phyloP scores from a whole-genome alignment of 225 moss, liverwort and hornwort genomes.

The Straminergon stramineum region DNA sequence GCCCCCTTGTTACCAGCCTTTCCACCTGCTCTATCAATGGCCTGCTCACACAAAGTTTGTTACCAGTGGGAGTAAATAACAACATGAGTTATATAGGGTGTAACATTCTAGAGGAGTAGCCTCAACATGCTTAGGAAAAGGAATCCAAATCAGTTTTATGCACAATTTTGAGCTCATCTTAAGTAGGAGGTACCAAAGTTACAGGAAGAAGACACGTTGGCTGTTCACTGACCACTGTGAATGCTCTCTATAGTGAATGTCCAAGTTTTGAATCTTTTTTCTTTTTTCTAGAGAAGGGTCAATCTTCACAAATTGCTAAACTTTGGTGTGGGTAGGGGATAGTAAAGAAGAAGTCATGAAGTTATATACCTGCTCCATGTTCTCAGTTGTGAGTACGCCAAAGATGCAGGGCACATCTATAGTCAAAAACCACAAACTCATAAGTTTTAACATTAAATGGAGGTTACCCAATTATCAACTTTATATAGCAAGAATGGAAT shows the following conservation, averaged over 20 bases:
- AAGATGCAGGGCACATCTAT: constrained; percentile 61
- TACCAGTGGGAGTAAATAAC: constrained; percentile 18
- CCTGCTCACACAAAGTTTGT: constrained; percentile 11
- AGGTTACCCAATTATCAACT: neutral
- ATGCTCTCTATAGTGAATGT: neutral
- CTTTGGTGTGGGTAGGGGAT: neutral
- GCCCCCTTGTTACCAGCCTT: constrained; percentile 93
- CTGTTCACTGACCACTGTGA: neutral
- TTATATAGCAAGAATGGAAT: neutral
- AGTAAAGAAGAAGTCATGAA: neutral
- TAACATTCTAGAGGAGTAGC: neutral
- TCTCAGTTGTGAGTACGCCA: constrained; percentile 72
- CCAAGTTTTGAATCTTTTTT: neutral
- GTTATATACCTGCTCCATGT: constrained; percentile 70
- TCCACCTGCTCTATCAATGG: constrained; percentile 89
- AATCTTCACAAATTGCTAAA: neutral
- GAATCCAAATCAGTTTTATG: neutral
- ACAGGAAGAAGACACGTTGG: neutral
- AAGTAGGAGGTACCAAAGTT: neutral
- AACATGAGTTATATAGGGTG: neutral
- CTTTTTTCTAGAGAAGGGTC: too few species aligned
- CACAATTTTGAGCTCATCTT: neutral
- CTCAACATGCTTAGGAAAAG: neutral
- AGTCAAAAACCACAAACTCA: neutral
- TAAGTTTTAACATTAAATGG: neutral